These are phyloP conservation scores for Cichorium intybus DNA, from an alignment of 140 eudicot species.

Conservation along the genomic window DNA sequence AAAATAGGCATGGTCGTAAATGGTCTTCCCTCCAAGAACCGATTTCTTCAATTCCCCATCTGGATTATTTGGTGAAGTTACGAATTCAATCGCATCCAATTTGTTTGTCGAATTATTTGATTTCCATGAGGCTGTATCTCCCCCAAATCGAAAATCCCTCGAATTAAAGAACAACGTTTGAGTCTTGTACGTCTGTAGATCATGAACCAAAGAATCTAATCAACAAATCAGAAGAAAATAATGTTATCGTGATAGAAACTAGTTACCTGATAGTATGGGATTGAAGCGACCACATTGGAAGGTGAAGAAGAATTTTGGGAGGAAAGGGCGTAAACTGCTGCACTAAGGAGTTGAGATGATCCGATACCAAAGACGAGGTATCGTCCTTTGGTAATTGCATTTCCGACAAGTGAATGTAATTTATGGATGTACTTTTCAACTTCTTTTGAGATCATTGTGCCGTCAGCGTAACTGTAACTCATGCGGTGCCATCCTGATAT, in stretches of 20 bases:
- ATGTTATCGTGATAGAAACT: background rate
- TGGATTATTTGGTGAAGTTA: constrained; percentile 19
- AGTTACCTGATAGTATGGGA: constrained; percentile 50
- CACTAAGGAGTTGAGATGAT: constrained; percentile 55
- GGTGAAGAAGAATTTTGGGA: constrained; percentile 24
- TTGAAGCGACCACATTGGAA: constrained; percentile 45
- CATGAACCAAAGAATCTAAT: background rate
- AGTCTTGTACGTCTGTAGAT: constrained; percentile 30
- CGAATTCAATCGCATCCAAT: constrained; percentile 3
- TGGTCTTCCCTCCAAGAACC: constrained; percentile 5
- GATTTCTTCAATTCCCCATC: constrained; percentile 16
- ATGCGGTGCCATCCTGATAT: constrained; percentile 69
- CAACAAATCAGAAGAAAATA: background rate
- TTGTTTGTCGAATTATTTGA: background rate
- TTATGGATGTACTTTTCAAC: constrained; percentile 40
- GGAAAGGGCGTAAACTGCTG: constrained; percentile 62
- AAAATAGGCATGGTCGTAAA: constrained; percentile 10
- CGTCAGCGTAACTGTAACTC: constrained; percentile 40
- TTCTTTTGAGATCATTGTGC: constrained; percentile 26
- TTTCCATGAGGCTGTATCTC: constrained; percentile 19
- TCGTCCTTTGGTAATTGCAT: constrained; percentile 48
- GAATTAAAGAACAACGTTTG: constrained; percentile 1
- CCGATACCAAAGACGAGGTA: constrained; percentile 49
- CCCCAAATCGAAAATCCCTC: background rate
- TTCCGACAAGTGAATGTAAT: constrained; percentile 35